Percentiles rank a stretch among this genome's conserved stretches.
Evolutionary conservation across 371 early-diverging fungal species (phyloP).

Genomic region (Thermomucor indicae-seudaticae): DNA sequence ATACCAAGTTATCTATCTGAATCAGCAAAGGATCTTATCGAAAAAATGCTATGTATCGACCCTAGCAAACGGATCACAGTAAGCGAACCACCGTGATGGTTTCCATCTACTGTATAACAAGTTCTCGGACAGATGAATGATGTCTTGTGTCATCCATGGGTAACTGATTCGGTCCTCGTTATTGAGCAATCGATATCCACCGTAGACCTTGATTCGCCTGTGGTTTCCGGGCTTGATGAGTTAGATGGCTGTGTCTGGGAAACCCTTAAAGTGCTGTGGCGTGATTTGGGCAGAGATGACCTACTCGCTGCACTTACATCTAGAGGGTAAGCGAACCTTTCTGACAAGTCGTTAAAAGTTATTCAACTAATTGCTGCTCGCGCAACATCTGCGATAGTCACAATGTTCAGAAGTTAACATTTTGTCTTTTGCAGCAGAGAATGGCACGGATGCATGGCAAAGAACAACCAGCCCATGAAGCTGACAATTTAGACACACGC

Average conservation of each 20-base stretch:
- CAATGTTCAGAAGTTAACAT: slow-evolving; percentile 35
- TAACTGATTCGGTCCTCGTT: background rate
- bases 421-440: slow-evolving; percentile 17
- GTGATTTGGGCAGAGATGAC: slow-evolving; percentile 22
- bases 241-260: slow-evolving; percentile 32
- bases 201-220: background rate
- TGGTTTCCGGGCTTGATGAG: slow-evolving; percentile 12
- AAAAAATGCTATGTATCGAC: slow-evolving; percentile 24
- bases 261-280: slow-evolving; percentile 41
- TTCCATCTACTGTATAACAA: too few relatives aligned
- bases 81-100: slow-evolving; percentile 7
- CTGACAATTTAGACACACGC: background rate
- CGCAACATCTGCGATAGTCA: slow-evolving; percentile 14
- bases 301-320: slow-evolving; percentile 20
- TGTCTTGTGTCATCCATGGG: slow-evolving; percentile 33
- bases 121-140: slow-evolving; percentile 18
- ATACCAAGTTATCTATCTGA: slow-evolving; percentile 61
- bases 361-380: background rate
- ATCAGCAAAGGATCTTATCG: slow-evolving; percentile 52
- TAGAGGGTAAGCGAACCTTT: slow-evolving; percentile 10
- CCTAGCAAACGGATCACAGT: slow-evolving; percentile 37
- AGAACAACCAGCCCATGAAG: background rate
- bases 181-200: background rate
- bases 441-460: background rate
- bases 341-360: background rate